Evolutionary conservation across 192 early-diverging fungal genomes (phyloP), one percentile per base, ranked within the genome.

Genomic region (Backusella luteola): DNA sequence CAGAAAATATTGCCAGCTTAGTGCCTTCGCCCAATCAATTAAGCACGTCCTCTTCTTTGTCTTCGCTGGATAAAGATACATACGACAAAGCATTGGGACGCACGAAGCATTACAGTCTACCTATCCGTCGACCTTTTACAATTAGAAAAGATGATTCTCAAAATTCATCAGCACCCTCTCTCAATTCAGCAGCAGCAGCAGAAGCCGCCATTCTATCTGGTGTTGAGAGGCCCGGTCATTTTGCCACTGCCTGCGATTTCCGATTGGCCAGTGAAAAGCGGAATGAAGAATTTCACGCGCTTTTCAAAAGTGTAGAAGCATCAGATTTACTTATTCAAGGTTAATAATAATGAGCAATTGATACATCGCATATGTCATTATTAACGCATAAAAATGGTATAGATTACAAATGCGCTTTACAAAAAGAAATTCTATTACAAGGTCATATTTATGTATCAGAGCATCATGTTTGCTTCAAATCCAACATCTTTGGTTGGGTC

Each of bases 401-500:
- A 90, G 93, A 93, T 83, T 95, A 91, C 73, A 88, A 89, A 0
- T 97, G 96, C 71, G 96, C 96, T 1, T 79, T 94, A 66, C 94
- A 95, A 80, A 92, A 93, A 73, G 96, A 97, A 41, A 95, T 97
- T 49, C 83, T 97, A 21, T 88, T 94, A 32, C 96, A 97, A 66
- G 96, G 96, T 19, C 87, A 92, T 46, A 75, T 97, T 39, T 96
- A 94, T 79, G 81, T 95, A 79, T 95, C 95, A 12, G 89, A 94
- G 73, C 89, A 88, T 77, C 86, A 91, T 81, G 83, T 95, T 52
- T 93, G 92, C 81, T 97, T 97, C 70, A 88, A 95, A 80, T 90
- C 93, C 36, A 95, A 94, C 76, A 94, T 97, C 75, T 94, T 97
- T 86, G 96, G 96, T 42, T 96, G 94, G 91, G 91, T 94, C 11